phyloP scores from a whole-genome alignment of 768 basidiomycete genomes.

The Rhodotorula paludigena region DNA sequence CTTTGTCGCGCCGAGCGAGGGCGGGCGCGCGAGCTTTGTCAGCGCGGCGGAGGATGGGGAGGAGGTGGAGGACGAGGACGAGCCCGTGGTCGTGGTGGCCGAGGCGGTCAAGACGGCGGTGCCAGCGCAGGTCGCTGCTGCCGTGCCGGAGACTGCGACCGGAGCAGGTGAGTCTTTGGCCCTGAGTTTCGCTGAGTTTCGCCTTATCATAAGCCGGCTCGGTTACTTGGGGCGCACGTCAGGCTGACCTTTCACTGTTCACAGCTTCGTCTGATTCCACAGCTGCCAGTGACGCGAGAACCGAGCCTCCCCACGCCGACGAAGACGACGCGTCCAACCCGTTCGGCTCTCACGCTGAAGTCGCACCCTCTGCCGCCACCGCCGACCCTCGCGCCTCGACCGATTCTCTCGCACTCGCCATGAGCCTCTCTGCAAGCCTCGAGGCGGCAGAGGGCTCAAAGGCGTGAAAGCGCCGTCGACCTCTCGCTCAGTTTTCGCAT shows the following conservation, averaged over 20 bases:
- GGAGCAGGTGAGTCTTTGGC: neutral
- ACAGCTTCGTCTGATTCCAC: too few relatives aligned
- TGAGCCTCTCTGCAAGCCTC: slow-evolving; percentile 11
- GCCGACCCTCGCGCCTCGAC: slow-evolving; percentile 26
- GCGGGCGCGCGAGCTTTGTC: neutral
- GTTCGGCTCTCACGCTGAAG: slow-evolving; percentile 3
- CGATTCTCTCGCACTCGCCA: slow-evolving; percentile 27
- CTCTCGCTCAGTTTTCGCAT: too few relatives aligned
- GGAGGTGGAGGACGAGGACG: neutral
- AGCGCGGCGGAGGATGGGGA: neutral
- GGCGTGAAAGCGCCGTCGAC: neutral
- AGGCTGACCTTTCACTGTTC: too few relatives aligned
- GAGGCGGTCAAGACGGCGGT: neutral
- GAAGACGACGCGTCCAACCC: neutral
- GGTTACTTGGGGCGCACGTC: too few relatives aligned
- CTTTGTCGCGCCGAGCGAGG: neutral
- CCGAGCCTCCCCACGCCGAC: neutral
- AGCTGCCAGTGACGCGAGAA: neutral
- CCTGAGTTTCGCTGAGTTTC: neutral
- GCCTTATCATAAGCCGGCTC: too few relatives aligned
- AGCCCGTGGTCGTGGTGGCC: neutral
- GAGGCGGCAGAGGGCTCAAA: slow-evolving; percentile 8
- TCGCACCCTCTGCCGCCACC: neutral
- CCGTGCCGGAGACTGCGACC: neutral
- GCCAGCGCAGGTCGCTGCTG: neutral